phyloP scores from a whole-genome alignment of 345 rosid genomes.

The Arabis alpina region DNA sequence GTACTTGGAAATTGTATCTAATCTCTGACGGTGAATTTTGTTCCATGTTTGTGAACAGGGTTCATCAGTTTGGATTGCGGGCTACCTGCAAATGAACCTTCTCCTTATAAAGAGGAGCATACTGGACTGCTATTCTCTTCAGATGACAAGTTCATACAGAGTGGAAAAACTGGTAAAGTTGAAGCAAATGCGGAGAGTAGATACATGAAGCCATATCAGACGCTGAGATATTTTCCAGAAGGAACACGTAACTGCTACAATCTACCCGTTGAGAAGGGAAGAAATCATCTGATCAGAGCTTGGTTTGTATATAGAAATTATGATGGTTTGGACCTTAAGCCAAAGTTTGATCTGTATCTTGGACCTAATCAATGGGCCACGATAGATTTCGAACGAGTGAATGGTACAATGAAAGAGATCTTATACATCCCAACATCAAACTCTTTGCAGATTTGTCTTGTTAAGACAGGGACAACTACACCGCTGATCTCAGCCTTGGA shows the following conservation, averaged over 20 bases:
- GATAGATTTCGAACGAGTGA: neutral
- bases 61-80: constrained; percentile 62
- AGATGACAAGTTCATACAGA: constrained; percentile 42
- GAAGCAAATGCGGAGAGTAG: neutral
- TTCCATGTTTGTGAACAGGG: constrained; percentile 28
- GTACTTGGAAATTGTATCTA: neutral
- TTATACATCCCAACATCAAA: constrained; percentile 28
- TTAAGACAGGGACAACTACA: constrained; percentile 32
- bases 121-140: constrained; percentile 19
- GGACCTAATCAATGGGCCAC: constrained; percentile 42
- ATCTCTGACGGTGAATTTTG: neutral
- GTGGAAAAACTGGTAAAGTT: constrained; percentile 31
- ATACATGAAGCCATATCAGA: neutral
- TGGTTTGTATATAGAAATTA: constrained; percentile 51
- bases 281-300: constrained; percentile 45
- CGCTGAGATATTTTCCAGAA: constrained; percentile 46
- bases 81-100: constrained; percentile 2
- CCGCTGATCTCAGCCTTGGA: constrained; percentile 26
- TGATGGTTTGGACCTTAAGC: neutral
- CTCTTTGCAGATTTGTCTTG: constrained; percentile 38
- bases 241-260: constrained; percentile 55
- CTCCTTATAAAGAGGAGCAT: neutral
- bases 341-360: constrained; percentile 31
- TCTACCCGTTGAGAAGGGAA: constrained; percentile 36
- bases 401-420: neutral